Evolutionary conservation across 164 flowering plant genomes (phyloP).

Genomic region (Vitis vinifera): ASM3070453v1 NC_081812.1:15510501-15511000

Average conservation of each 20-base stretch:
- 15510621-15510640: constrained; percentile 34
- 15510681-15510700: constrained; percentile 36
- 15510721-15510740: constrained; percentile 61
- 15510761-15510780: constrained; percentile 57
- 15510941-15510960: too few species aligned
- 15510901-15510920: too few species aligned
- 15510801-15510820: constrained; percentile 1
- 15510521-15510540: constrained; percentile 44
- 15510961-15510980: too few species aligned
- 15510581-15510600: constrained; percentile 42
- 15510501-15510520: constrained; percentile 63
- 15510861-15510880: too few species aligned
- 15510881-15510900: too few species aligned
- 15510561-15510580: constrained; percentile 55
- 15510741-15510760: constrained; percentile 55
- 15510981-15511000: too few species aligned
- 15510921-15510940: too few species aligned
- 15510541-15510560: constrained; percentile 58
- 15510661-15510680: constrained; percentile 53
- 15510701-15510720: constrained; percentile 64
- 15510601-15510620: constrained; percentile 28
- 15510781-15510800: constrained; percentile 32
- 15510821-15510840: too few species aligned
- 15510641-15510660: constrained; percentile 61
- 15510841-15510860: too few species aligned